Evolutionary conservation across 768 basidiomycete genomes (phyloP).

Genomic region (Xerocomellus dryophilus): DNA sequence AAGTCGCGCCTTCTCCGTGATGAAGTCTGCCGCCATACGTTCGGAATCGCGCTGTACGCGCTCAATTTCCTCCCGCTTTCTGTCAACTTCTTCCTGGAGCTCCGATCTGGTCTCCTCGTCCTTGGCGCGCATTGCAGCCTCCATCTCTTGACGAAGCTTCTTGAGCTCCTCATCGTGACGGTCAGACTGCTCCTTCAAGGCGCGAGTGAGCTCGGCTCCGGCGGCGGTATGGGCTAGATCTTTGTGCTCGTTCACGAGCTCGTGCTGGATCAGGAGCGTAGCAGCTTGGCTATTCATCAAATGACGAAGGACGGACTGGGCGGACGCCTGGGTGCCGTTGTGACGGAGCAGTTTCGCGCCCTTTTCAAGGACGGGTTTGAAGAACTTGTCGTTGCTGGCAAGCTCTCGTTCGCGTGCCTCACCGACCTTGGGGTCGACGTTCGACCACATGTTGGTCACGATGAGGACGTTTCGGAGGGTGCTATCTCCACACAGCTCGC

Average conservation of each 20-base stretch:
- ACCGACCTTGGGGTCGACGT: constrained; percentile 38
- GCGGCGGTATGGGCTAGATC: constrained; percentile 52
- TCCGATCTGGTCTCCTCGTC: constrained; percentile 47
- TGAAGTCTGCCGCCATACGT: constrained; percentile 40
- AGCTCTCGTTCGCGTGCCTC: constrained; percentile 47
- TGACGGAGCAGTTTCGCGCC: constrained; percentile 47
- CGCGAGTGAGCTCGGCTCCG: constrained; percentile 49
- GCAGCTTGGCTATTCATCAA: constrained; percentile 41
- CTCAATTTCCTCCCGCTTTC: constrained; percentile 42
- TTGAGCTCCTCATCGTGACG: constrained; percentile 48
- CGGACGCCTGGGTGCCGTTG: constrained; percentile 38
- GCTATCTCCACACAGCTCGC: constrained; percentile 49
- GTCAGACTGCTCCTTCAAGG: constrained; percentile 45
- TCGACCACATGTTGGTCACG: constrained; percentile 54
- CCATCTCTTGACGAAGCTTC: constrained; percentile 45
- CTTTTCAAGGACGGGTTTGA: constrained; percentile 49
- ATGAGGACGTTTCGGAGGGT: constrained; percentile 50
- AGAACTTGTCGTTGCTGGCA: constrained; percentile 41
- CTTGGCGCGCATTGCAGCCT: constrained; percentile 40
- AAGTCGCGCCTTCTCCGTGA: constrained; percentile 36
- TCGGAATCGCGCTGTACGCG: constrained; percentile 40
- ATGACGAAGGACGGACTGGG: constrained; percentile 40
- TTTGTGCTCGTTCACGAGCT: constrained; percentile 49
- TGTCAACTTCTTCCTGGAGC: constrained; percentile 43
- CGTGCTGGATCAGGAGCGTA: constrained; percentile 51